Evolutionary conservation across 257 asterid genomes (phyloP).

Genomic region (Solanum corneliomulleri): DNA sequence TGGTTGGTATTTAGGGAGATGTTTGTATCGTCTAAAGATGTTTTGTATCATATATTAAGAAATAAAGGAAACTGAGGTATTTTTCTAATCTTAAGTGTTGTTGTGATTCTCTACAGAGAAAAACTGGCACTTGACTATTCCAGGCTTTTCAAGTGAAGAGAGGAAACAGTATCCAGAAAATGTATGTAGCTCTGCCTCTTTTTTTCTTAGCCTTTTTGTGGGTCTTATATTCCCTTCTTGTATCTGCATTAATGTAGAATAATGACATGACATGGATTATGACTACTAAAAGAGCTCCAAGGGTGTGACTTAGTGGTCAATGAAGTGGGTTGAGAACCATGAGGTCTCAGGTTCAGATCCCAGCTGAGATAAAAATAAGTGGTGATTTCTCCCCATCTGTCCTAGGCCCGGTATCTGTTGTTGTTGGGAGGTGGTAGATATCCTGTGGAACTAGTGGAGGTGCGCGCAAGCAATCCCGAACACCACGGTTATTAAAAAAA

Average conservation of each 20-base stretch:
- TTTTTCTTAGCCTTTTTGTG: background rate
- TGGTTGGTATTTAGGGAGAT: background rate
- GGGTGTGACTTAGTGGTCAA: background rate
- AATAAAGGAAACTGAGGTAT: background rate
- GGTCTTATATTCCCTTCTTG: background rate
- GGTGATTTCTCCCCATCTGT: background rate
- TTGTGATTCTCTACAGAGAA: conserved; percentile 55
- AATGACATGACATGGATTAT: background rate
- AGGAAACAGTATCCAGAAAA: conserved; percentile 30
- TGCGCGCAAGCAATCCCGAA: background rate
- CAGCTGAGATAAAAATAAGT: background rate
- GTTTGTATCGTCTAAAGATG: background rate
- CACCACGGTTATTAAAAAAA: background rate
- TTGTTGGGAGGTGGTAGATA: background rate
- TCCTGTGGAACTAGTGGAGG: background rate
- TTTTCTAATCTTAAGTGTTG: conserved; percentile 10
- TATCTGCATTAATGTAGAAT: background rate
- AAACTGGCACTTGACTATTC: conserved; percentile 69
- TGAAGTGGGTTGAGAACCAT: background rate
- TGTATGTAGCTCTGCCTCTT: conserved; percentile 35
- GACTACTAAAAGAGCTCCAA: background rate
- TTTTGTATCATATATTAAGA: background rate
- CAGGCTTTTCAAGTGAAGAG: conserved; percentile 84
- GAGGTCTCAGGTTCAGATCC: background rate
- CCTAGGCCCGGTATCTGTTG: background rate